Evolutionary conservation across 306 rosid species (phyloP).

Genomic region (Clitoria ternatea): DNA sequence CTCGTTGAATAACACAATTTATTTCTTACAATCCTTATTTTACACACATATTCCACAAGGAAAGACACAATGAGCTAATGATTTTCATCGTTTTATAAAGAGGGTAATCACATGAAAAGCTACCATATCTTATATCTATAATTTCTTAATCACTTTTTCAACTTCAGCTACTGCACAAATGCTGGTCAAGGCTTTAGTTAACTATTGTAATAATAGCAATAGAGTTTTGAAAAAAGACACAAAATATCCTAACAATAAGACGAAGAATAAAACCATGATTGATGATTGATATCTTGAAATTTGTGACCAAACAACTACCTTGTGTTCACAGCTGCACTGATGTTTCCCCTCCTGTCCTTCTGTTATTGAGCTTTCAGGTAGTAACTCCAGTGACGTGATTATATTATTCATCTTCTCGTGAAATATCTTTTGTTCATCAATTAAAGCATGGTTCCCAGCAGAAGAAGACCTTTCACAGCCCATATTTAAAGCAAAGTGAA

Average conservation of each 20-base stretch:
- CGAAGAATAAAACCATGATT: constrained; percentile 41
- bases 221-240: constrained; percentile 18
- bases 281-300: constrained; percentile 50
- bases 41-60: constrained; percentile 3
- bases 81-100: background rate
- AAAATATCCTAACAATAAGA: constrained; percentile 40
- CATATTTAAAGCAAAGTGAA: constrained; percentile 37
- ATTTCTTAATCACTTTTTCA: constrained; percentile 12
- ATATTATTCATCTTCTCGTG: constrained; percentile 51
- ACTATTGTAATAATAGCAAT: constrained; percentile 23
- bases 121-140: constrained; percentile 5
- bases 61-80: background rate
- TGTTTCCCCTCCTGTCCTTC: constrained; percentile 34
- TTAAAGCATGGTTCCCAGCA: constrained; percentile 30
- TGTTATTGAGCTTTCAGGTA: constrained; percentile 39
- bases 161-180: constrained; percentile 27
- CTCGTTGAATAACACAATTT: background rate
- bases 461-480: constrained; percentile 33
- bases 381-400: constrained; percentile 47
- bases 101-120: background rate
- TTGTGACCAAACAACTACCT: constrained; percentile 77
- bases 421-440: constrained; percentile 46
- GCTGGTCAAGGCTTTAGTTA: constrained; percentile 23
- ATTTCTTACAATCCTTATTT: constrained; percentile 13
- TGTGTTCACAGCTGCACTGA: constrained; percentile 42